Evolutionary conservation across 257 asterid species (phyloP).

Genomic region (Lycium ferocissimum): DNA sequence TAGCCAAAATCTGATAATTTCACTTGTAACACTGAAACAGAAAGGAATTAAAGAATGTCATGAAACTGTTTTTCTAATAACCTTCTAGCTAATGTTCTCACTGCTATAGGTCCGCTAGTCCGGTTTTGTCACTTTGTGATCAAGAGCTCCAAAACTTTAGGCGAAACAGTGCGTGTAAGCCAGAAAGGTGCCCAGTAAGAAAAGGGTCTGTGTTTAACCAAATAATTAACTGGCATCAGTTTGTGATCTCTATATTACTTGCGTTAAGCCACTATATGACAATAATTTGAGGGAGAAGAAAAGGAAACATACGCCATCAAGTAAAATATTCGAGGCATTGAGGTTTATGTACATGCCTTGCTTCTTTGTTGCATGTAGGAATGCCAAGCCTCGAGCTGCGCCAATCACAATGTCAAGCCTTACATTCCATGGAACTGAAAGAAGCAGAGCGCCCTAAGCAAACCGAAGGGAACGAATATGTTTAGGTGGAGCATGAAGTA

Average conservation of each 20-base stretch:
- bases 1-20: slow-evolving; percentile 78
- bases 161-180: neutral
- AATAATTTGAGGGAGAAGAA: neutral
- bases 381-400: slow-evolving; percentile 79
- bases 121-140: neutral
- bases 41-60: slow-evolving; percentile 9
- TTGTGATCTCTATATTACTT: slow-evolving; percentile 6
- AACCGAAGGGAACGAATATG: slow-evolving; percentile 18
- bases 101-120: no score
- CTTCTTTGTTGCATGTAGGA: slow-evolving; percentile 61
- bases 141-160: neutral
- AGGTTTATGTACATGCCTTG: slow-evolving; percentile 75
- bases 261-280: neutral
- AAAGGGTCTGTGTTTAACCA: neutral
- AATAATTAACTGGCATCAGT: slow-evolving; percentile 15
- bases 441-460: slow-evolving; percentile 71
- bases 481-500: neutral
- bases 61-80: no score
- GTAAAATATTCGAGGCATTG: slow-evolving; percentile 83
- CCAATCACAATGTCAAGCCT: slow-evolving; percentile 66
- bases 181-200: neutral
- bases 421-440: slow-evolving; percentile 76
- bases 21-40: slow-evolving; percentile 62
- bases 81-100: no score
- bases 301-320: slow-evolving; percentile 64